Evolutionary conservation across 73 alveolate genomes (phyloP).

Genomic region (Tetrahymena elliotti): DNA sequence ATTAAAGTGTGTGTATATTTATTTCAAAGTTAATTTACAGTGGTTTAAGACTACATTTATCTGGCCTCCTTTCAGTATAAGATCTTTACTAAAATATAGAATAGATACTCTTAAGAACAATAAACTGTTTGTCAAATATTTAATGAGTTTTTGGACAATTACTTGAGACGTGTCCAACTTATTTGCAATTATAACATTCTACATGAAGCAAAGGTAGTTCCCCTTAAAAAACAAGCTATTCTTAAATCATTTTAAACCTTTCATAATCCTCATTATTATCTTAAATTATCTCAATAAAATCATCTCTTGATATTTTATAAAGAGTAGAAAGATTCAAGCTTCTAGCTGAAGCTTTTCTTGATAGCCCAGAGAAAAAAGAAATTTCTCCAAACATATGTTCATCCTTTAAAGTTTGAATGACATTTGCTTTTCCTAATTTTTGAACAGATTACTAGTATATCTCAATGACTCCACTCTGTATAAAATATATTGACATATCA

Average conservation of each 20-base stretch:
- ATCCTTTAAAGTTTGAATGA: neutral
- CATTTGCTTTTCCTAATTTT: neutral
- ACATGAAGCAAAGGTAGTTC: neutral
- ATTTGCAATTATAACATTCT: neutral
- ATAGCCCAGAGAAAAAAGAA: conserved; percentile 14
- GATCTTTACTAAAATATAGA: neutral
- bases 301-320: neutral
- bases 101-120: neutral
- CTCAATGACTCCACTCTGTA: neutral
- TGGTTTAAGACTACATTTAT: neutral
- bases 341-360: conserved; percentile 30
- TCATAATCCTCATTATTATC: neutral
- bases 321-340: neutral
- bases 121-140: neutral
- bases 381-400: conserved; percentile 15
- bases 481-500: neutral
- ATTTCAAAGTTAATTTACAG: neutral
- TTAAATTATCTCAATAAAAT: neutral
- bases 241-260: neutral
- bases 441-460: neutral
- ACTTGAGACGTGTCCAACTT: neutral
- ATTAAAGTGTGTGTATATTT: neutral
- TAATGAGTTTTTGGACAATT: neutral
- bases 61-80: neutral
- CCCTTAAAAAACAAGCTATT: neutral